Conservation (phyloP, 1,284 basidiomycete genomes). For the Heterobasidion parviporum region DNA sequence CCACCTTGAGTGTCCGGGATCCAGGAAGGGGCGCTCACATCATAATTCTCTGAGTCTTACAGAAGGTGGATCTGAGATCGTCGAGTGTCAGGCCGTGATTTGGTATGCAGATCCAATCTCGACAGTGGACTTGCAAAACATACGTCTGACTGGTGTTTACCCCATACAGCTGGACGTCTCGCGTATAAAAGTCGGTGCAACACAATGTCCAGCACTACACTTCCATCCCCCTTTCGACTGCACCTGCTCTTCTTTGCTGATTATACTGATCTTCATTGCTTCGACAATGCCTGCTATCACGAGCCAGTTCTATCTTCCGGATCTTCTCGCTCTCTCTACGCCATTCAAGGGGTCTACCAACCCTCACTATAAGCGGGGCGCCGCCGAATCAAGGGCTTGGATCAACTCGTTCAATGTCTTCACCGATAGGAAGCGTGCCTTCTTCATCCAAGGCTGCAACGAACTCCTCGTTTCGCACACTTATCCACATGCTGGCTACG, state of each 20-base stretch:
- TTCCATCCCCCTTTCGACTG: neutral
- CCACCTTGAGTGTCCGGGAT: no score
- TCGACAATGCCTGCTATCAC: conserved; percentile 21
- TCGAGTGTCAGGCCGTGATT: neutral
- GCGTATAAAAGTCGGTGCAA: neutral
- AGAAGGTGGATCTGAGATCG: neutral
- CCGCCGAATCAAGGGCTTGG: conserved; percentile 52
- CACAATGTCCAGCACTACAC: neutral
- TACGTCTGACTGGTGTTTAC: neutral
- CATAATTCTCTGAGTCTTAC: neutral
- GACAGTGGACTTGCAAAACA: neutral
- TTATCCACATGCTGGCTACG: conserved; percentile 51
- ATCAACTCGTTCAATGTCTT: conserved; percentile 53
- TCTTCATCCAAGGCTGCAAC: conserved; percentile 52
- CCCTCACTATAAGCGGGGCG: conserved; percentile 46
- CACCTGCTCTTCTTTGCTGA: neutral
- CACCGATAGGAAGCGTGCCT: conserved; percentile 49
- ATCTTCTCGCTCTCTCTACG: conserved; percentile 39
- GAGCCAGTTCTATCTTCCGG: conserved; percentile 43
- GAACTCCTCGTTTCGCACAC: conserved; percentile 56
- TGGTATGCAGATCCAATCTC: neutral
- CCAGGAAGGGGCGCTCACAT: neutral
- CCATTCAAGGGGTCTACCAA: conserved; percentile 38
- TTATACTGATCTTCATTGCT: conserved; percentile 1
- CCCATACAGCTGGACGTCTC: neutral